Conservation (phyloP, 441 rosid species). For the Euphorbia corollata region DNA sequence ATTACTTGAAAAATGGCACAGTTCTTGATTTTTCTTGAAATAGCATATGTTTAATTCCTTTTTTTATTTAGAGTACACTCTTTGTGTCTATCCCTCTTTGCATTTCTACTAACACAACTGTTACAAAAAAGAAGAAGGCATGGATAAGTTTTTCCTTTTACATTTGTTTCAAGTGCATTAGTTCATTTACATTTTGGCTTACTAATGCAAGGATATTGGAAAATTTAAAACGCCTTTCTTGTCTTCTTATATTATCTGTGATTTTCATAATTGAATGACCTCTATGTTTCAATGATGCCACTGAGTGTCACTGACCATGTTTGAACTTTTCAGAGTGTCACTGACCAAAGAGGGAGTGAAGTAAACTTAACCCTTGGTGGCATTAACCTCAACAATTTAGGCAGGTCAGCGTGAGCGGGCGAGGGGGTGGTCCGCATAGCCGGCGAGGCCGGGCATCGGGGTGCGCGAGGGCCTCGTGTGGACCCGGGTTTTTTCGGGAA, state of each 20-base stretch:
- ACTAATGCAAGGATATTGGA: not conserved
- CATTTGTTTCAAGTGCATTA: not conserved
- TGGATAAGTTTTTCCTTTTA: not conserved
- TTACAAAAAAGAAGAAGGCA: not conserved
- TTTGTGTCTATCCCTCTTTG: not conserved
- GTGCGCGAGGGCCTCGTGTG: too few relatives aligned
- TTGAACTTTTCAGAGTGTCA: constrained; percentile 57
- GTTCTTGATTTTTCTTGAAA: not conserved
- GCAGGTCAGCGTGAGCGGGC: constrained; percentile 88
- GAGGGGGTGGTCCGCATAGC: constrained; percentile 21
- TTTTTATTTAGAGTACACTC: not conserved
- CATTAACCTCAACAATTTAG: constrained; percentile 99
- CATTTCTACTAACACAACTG: not conserved
- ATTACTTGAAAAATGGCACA: not conserved
- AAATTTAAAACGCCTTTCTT: not conserved
- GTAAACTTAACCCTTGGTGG: constrained; percentile 97
- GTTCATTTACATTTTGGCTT: not conserved
- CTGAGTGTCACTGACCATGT: not conserved
- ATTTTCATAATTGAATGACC: not conserved
- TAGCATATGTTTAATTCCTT: not conserved
- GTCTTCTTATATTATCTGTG: not conserved
- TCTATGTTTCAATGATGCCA: not conserved
- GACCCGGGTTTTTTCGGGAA: too few relatives aligned
- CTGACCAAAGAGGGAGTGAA: constrained; percentile 81
- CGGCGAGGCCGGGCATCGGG: too few relatives aligned